These are phyloP conservation scores for Rhamnella rubrinervis DNA, from an alignment of 331 rosid species.

Conservation along the genomic window DNA sequence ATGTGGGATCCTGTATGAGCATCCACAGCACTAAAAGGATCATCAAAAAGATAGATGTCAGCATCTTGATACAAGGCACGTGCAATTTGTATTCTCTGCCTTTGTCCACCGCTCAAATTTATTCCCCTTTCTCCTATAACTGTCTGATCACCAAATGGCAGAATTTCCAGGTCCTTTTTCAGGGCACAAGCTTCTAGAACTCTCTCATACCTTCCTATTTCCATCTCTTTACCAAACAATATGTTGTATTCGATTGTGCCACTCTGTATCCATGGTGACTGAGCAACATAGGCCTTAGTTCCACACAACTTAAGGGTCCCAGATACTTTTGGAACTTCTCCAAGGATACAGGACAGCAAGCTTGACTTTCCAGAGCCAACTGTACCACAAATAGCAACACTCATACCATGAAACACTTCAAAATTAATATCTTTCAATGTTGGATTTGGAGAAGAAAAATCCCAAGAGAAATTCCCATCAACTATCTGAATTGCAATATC, in stretches of 20 bases:
- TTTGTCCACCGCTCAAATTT: slow-evolving; percentile 60
- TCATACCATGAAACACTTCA: slow-evolving; percentile 3
- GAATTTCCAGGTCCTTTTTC: slow-evolving; percentile 5
- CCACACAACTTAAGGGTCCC: background rate
- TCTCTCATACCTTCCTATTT: background rate
- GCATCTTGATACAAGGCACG: slow-evolving; percentile 35
- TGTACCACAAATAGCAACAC: slow-evolving; percentile 2
- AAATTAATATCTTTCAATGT: background rate
- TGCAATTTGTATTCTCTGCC: slow-evolving; percentile 58
- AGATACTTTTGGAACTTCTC: background rate
- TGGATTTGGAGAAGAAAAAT: slow-evolving; percentile 3
- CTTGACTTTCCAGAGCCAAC: slow-evolving; percentile 10
- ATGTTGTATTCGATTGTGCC: background rate
- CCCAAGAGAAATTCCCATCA: slow-evolving; percentile 6
- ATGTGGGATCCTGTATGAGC: slow-evolving; percentile 34
- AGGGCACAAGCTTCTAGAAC: background rate
- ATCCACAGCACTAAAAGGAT: slow-evolving; percentile 35
- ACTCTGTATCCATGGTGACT: slow-evolving; percentile 8
- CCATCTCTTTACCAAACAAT: slow-evolving; percentile 2
- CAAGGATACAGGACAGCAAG: slow-evolving; percentile 7
- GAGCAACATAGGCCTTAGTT: background rate
- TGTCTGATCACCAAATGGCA: slow-evolving; percentile 41
- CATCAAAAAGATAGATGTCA: slow-evolving; percentile 31
- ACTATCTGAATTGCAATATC: slow-evolving; percentile 1
- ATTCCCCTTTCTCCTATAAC: slow-evolving; percentile 60